These are phyloP conservation scores for Prunus armeniaca DNA, from an alignment of 306 rosid species.

Conservation along the genomic window DNA sequence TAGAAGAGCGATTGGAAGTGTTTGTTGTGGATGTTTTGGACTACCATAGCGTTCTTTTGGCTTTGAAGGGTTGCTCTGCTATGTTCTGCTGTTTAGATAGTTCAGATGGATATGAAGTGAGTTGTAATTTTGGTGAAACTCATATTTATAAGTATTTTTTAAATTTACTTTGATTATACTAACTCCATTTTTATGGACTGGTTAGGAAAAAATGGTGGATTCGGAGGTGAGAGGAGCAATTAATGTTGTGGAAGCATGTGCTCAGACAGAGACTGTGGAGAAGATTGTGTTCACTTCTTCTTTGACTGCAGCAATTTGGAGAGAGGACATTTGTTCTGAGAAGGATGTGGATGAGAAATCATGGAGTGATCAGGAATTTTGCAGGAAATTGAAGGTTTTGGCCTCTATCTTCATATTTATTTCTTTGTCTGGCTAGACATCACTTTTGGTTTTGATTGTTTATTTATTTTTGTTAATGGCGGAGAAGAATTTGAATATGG, in stretches of 20 bases:
- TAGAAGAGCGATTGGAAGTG: conserved; percentile 29
- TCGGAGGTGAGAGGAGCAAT: conserved; percentile 51
- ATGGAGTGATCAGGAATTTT: conserved; percentile 46
- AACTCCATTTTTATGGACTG: background rate
- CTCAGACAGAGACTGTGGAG: conserved; percentile 36
- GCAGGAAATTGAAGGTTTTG: conserved; percentile 44
- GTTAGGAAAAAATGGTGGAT: conserved; percentile 44
- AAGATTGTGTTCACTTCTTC: conserved; percentile 48
- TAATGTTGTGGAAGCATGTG: conserved; percentile 50
- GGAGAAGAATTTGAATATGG: too few relatives aligned
- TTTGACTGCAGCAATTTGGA: conserved; percentile 45
- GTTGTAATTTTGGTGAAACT: background rate
- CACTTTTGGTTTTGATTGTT: too few relatives aligned
- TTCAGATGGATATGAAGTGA: conserved; percentile 36
- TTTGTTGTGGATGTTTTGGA: conserved; percentile 39
- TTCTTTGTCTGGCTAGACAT: too few relatives aligned
- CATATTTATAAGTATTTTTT: background rate
- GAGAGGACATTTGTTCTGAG: conserved; percentile 31
- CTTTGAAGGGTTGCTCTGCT: conserved; percentile 36
- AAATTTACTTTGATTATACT: background rate
- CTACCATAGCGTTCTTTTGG: conserved; percentile 39
- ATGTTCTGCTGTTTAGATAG: conserved; percentile 47
- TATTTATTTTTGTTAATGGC: too few relatives aligned
- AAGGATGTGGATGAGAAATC: conserved; percentile 43
- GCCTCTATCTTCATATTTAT: too few relatives aligned